Base-by-base conservation (phyloP, 2,329 filamentous ascomycete species). In the Neofusicoccum umdonicola region DNA sequence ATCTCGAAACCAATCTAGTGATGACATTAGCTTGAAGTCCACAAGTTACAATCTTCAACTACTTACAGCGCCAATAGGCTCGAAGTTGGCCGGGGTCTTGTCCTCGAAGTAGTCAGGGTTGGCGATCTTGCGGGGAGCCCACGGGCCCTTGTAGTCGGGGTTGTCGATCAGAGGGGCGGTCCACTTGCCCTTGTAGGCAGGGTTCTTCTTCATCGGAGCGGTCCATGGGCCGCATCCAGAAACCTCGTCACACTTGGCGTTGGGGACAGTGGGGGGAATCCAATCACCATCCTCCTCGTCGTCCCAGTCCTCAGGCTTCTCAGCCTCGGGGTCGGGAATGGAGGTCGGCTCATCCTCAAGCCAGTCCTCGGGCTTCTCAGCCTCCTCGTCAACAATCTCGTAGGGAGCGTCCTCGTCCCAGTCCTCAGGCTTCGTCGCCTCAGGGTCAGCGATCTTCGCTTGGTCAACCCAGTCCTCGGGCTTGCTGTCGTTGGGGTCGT, bases 251-350 rank as follows among this genome's bases (percentile, higher is more conserved):
- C 95, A 98, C 88, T 97, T 97, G 80, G 94, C 91, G 88, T 99
- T 98, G 78, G 92, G 87, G 63, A 99, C 88, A 63, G 89, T 93
- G 65, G 94, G 95, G 61, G 93, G 83, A 71, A 96, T 80, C 93
- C 93, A 99, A 84, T 99, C 95, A 79, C 95, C 95, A 79, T 99
- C 95, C 84, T 99, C 95, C 84, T 99, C 95, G 66, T 99, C 94
- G 82, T 97, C 94, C 95, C 95, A 99, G 78, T 98, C 95, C 82
- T 97, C 93, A 68, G 95, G 95, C 90, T 98, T 99, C 84, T 91
- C 85, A 60, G 94, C 93, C 83, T 97, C 93, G 64, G 95, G 95
- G 83, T 99, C 95, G 65, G 93, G 87, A 67, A 98, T 84, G 70
- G 87, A 90, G 68, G 86, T 81, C 69, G 93, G 87, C 84, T 98